phyloP scores from a whole-genome alignment of 192 early-diverging fungal genomes.

The Ambispora gerdemannii region DNA sequence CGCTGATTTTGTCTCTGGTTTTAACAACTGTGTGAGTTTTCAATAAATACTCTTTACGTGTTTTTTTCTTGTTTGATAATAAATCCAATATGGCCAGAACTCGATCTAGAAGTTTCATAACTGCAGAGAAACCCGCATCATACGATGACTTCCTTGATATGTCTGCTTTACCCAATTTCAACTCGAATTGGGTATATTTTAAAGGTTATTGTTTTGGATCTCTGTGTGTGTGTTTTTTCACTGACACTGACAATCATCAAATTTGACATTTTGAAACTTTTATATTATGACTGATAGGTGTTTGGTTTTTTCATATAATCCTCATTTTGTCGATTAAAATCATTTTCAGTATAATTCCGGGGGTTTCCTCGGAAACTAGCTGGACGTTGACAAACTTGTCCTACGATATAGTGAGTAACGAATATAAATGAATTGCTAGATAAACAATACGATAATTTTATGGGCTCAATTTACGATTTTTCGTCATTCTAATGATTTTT shows the following conservation, averaged over 20 bases:
- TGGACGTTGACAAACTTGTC: slow-evolving; percentile 95
- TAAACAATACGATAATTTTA: too few relatives aligned
- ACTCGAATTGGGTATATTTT: slow-evolving; percentile 61
- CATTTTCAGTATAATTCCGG: slow-evolving; percentile 81
- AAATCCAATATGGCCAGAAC: slow-evolving; percentile 5
- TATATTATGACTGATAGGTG: too few relatives aligned
- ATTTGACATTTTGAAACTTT: too few relatives aligned
- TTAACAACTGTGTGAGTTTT: too few relatives aligned
- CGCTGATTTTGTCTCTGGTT: too few relatives aligned
- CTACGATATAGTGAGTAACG: slow-evolving; percentile 77
- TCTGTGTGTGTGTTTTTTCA: too few relatives aligned
- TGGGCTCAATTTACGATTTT: slow-evolving; percentile 4
- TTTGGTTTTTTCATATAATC: slow-evolving; percentile 86
- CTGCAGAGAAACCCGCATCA: slow-evolving; percentile 19
- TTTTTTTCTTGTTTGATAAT: too few relatives aligned
- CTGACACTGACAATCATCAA: too few relatives aligned
- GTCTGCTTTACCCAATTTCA: slow-evolving; percentile 57
- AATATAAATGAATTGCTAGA: too few relatives aligned
- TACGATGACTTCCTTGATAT: slow-evolving; percentile 45
- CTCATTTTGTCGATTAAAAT: slow-evolving; percentile 77
- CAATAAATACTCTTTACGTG: too few relatives aligned
- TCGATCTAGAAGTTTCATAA: slow-evolving; percentile 30
- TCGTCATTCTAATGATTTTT: neutral
- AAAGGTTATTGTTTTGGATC: slow-evolving; percentile 55
- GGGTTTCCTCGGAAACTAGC: slow-evolving; percentile 84